These are phyloP conservation scores for Volvox reticuliferus DNA, from an alignment of 139 green algal genomes.

Conservation along the genomic window DNA sequence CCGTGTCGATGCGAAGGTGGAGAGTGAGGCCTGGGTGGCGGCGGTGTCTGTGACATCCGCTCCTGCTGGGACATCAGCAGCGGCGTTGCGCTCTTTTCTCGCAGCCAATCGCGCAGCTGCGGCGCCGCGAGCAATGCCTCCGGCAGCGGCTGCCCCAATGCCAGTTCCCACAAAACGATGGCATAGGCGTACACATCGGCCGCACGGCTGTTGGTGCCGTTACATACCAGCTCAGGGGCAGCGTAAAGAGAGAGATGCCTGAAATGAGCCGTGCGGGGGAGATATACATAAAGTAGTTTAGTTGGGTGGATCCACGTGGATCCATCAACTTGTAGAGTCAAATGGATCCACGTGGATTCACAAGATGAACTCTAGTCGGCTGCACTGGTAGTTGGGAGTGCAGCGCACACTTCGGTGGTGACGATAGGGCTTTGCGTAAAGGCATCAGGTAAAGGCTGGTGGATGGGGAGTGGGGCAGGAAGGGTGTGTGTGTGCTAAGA, in stretches of 20 bases:
- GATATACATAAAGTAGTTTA: background rate
- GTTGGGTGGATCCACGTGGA: too few species aligned
- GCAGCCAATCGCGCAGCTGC: background rate
- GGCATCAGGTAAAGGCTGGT: too few species aligned
- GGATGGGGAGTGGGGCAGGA: too few species aligned
- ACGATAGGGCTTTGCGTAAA: too few species aligned
- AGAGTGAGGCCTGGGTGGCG: too few species aligned
- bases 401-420: too few species aligned
- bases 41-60: too few species aligned
- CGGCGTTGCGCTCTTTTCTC: background rate
- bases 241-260: slow-evolving; percentile 1
- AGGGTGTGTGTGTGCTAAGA: too few species aligned
- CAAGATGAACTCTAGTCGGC: too few species aligned
- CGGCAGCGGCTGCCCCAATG: background rate
- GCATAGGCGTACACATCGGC: slow-evolving; percentile 49
- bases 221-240: slow-evolving; percentile 41
- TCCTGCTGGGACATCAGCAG: background rate
- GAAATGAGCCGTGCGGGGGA: background rate
- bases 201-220: background rate
- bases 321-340: background rate
- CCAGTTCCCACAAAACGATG: slow-evolving; percentile 41
- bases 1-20: too few species aligned
- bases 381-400: too few species aligned
- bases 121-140: background rate
- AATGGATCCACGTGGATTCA: background rate